Base-by-base conservation (phyloP, 495 filamentous ascomycete species). In the Hypomontagnella submonticulosa region DNA sequence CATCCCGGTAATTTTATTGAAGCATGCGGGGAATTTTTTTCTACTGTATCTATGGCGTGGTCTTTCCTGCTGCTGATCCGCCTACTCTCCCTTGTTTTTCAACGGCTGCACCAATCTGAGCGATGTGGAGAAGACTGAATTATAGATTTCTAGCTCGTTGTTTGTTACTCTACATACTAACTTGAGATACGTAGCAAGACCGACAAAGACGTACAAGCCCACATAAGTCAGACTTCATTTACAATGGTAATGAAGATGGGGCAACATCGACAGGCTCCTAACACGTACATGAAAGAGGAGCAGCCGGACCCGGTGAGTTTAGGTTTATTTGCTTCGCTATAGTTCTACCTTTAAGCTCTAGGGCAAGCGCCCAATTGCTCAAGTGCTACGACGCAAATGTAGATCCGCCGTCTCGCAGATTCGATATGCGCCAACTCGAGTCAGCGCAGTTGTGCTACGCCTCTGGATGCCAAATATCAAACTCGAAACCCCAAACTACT, bases 191-290 rank as follows among this genome's bases (percentile, higher is more conserved):
- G 59, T 51, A 57, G 36, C 27, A 55, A 56, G 49, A 30, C 33
- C 43, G 53, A 53, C 37, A 38, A 54, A 55, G 52, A 46, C 46
- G 50, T 57, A 20, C 16, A n/a, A 50, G 55, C 56, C 20, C 33
- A 44, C 37, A 20, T 10, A n/a, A 57, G 11, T 57, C 32, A 37
- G 16, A 32, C 41, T 13, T 51, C 40, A 61, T 64, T 32, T 54
- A 51, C 55, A 58, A 71, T 72, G 66, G 52, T 70, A 61, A 71
- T 67, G 69, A 73, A 73, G 66, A 73, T 73, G 71, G 65, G 62
- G 10, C 71, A 71, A 65, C 71, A 73, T 61, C 55, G 71, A 57
- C 71, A 73, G 54, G 66, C 56, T 54, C 62, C 71, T 38, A 73
- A 68, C 50, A 38, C 62, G 9, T 71, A 73, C 38, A 50, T 70